phyloP scores from a whole-genome alignment of 305 asterid species.

The Fraxinus paxiana region DNA sequence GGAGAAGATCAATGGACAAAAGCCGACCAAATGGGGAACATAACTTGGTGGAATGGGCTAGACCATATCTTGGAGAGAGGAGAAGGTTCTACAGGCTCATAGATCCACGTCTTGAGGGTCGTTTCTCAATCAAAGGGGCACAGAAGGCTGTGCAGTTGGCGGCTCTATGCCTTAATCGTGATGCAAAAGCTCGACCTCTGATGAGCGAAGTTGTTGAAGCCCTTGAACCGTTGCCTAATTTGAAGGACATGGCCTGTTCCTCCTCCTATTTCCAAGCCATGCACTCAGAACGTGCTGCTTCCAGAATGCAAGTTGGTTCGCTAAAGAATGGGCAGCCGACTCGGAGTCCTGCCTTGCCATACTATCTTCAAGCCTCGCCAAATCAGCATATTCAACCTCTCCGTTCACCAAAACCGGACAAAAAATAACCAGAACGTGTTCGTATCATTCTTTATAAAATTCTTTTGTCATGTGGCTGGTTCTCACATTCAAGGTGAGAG shows the following conservation, averaged over 20 bases:
- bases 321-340: constrained; percentile 31
- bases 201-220: constrained; percentile 78
- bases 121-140: constrained; percentile 64
- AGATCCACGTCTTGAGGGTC: constrained; percentile 75
- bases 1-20: constrained; percentile 72
- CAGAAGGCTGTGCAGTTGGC: constrained; percentile 62
- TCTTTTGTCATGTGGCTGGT: background rate
- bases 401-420: constrained; percentile 37
- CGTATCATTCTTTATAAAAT: constrained; percentile 12
- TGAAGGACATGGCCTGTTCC: constrained; percentile 63
- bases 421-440: constrained; percentile 14
- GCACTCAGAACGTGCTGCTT: constrained; percentile 40
- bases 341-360: constrained; percentile 43
- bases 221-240: constrained; percentile 55
- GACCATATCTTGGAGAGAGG: constrained; percentile 57
- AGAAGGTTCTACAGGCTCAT: constrained; percentile 49
- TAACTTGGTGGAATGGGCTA: constrained; percentile 65
- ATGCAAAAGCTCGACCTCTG: constrained; percentile 62
- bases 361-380: constrained; percentile 32
- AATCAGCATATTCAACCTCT: constrained; percentile 30
- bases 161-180: constrained; percentile 65
- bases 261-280: constrained; percentile 60
- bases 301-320: constrained; percentile 27
- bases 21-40: constrained; percentile 58
- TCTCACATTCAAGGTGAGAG: background rate